phyloP scores from a whole-genome alignment of 805 yeast species.

The Zygoascus tannicola region DNA sequence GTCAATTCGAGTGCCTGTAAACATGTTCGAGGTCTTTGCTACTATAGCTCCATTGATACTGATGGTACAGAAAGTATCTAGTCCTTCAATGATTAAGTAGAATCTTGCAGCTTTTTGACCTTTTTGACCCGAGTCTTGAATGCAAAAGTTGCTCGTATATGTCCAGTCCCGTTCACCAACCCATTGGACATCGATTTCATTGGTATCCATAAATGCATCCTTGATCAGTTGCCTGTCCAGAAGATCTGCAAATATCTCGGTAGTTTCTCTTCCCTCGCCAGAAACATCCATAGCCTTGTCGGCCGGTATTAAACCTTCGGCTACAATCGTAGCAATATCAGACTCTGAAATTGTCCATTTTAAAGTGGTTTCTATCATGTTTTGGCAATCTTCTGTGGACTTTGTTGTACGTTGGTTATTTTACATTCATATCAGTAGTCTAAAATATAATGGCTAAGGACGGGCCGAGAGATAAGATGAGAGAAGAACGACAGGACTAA shows the following conservation, averaged over 20 bases:
- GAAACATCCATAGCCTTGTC: neutral
- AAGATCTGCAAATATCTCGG: constrained; percentile 38
- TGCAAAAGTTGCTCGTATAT: constrained; percentile 26
- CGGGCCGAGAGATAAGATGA: too few species aligned
- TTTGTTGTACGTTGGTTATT: neutral
- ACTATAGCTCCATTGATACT: constrained; percentile 32
- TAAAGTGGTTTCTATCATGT: neutral
- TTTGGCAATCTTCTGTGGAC: neutral
- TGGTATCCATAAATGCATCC: constrained; percentile 38
- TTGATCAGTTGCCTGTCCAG: constrained; percentile 32
- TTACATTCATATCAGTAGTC: too few species aligned
- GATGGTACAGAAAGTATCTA: constrained; percentile 37
- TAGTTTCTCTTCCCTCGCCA: neutral
- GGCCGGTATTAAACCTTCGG: neutral
- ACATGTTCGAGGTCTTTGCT: constrained; percentile 36
- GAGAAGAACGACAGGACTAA: too few species aligned
- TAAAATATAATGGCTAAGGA: too few species aligned
- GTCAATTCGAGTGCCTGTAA: constrained; percentile 28
- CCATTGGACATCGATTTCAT: constrained; percentile 42
- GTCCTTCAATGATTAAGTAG: constrained; percentile 34
- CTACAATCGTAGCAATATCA: neutral
- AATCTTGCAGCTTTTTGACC: constrained; percentile 7
- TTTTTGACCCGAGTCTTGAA: neutral
- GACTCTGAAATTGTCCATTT: neutral
- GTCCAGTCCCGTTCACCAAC: constrained; percentile 42